These are phyloP conservation scores for Eutrema heterophyllum DNA, from an alignment of 345 rosid species.

Conservation along the genomic window DNA sequence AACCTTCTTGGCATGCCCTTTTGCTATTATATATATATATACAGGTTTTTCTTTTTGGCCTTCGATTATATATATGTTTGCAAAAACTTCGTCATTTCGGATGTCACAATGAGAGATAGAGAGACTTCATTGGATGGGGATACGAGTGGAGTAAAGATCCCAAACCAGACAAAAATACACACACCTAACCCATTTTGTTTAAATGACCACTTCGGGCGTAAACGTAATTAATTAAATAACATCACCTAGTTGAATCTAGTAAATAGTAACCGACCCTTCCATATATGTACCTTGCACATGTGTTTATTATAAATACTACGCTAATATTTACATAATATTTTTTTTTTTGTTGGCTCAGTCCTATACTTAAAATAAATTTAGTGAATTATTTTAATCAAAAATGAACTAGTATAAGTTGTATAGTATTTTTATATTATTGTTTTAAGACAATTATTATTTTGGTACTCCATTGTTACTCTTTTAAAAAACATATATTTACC, in stretches of 20 bases:
- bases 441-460: neutral
- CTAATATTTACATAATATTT: neutral
- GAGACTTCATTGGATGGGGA: slow-evolving; percentile 29
- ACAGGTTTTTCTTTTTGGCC: neutral
- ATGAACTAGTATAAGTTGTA: neutral
- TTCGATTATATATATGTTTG: neutral
- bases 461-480: neutral
- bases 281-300: slow-evolving; percentile 16
- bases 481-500: neutral
- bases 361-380: neutral
- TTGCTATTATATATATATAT: neutral
- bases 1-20: slow-evolving; percentile 3
- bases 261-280: slow-evolving; percentile 15
- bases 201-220: slow-evolving; percentile 21
- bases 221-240: slow-evolving; percentile 5
- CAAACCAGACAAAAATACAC: slow-evolving; percentile 24
- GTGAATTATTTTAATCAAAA: neutral
- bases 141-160: slow-evolving; percentile 30
- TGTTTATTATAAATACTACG: neutral
- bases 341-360: neutral
- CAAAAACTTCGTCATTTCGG: slow-evolving; percentile 18
- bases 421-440: neutral
- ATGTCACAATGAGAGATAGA: slow-evolving; percentile 18
- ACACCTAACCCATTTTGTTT: slow-evolving; percentile 22
- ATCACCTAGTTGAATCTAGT: slow-evolving; percentile 16